Base-by-base conservation (phyloP, 139 green algal species). In the Chlorella sp. region DNA sequence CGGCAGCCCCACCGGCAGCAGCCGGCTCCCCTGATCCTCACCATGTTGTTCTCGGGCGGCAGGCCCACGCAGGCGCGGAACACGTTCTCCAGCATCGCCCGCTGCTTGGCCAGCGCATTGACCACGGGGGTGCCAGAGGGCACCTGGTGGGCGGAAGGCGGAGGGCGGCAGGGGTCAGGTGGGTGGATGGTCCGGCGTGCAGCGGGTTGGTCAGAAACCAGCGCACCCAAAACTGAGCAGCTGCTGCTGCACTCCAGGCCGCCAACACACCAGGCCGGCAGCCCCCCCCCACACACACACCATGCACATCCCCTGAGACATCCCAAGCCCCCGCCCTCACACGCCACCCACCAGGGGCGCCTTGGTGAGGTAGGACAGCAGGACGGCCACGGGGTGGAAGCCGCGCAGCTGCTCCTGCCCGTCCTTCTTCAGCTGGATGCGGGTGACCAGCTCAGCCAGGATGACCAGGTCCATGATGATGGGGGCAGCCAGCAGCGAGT, bases 401-500 rank as follows among this genome's bases (percentile, higher is more conserved):
- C 83, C 88, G 48, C 94, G 93, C 74, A 96, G 94, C 2, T 92
- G 89, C 26, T 88, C 56, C 87, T 98, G 89, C 34, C 92, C 94
- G 26, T 97, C 94, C 73, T 90, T 89, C 76, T 92, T 92, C 68
- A 99, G 76, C 89, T 98, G 76, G 84, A 99, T 98, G 80, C 97
- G 91, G 2, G 93, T 97, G 44, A 94, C 87, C 34, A 99, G 90
- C 93, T 99, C 97, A 0, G 97, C 93, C n/a, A 99, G 89, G 56
- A 99, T 92, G 64, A 98, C 94, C 62, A 99, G 90, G 89, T 99
- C 97, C 68, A 99, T 90, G 87, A 99, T 99, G 89, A 99, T 97
- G 80, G 97, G 97, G 1, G 97, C 95, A 1, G 97, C 97, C 46
- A 99, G 94, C 72, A 99, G 92, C 4, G 92, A 98, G 92, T 99